Evolutionary conservation across 805 yeast species (phyloP).

Genomic region (Huiozyma naganishii): DNA sequence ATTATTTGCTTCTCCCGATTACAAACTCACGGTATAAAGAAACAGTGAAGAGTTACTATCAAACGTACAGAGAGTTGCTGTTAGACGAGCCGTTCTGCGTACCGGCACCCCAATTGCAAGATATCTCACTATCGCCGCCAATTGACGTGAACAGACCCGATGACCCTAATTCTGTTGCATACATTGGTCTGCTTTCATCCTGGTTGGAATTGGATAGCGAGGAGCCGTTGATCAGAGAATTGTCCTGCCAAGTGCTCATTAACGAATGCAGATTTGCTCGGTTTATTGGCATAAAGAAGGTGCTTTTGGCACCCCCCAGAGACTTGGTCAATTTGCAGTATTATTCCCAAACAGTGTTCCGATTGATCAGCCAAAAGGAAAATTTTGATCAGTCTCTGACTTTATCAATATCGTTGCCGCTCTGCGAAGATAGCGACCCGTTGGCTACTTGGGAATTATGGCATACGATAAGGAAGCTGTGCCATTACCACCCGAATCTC

Average conservation of each 20-base stretch:
- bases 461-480: conserved; percentile 50
- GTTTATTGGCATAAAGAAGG: conserved; percentile 44
- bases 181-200: conserved; percentile 48
- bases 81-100: background rate
- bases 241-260: conserved; percentile 45
- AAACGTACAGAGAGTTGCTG: background rate
- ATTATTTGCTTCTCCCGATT: conserved; percentile 41
- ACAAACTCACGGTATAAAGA: conserved; percentile 43
- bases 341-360: conserved; percentile 35
- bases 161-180: conserved; percentile 18
- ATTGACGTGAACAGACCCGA: background rate
- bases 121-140: conserved; percentile 25
- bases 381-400: conserved; percentile 2
- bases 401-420: conserved; percentile 40
- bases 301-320: conserved; percentile 56
- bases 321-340: conserved; percentile 40
- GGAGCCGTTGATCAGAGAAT: conserved; percentile 37
- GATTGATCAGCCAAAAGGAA: conserved; percentile 17
- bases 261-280: conserved; percentile 51
- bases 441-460: conserved; percentile 67
- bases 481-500: conserved; percentile 42
- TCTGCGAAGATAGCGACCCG: conserved; percentile 40
- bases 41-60: conserved; percentile 19
- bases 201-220: conserved; percentile 61
- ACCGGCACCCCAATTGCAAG: conserved; percentile 26